Percentiles rank a stretch among this genome's conserved stretches.
phyloP scores from a whole-genome alignment of 163 green algal species.

The Chloromonas sp. region DNA sequence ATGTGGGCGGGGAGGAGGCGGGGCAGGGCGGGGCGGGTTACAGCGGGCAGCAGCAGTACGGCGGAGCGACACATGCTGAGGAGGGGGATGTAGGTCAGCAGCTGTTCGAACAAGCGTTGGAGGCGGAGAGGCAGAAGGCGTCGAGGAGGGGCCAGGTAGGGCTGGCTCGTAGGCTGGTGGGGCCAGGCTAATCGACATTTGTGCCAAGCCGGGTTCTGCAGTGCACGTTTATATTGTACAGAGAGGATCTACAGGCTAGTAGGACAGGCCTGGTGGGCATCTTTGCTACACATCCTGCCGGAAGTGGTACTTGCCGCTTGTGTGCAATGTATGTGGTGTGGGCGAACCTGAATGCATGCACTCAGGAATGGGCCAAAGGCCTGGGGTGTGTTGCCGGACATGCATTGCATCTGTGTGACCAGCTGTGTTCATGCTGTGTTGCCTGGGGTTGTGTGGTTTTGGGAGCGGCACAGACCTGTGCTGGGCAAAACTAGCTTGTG shows the following conservation, averaged over 20 bases:
- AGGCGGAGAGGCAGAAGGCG: conserved; percentile 33
- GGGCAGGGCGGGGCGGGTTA: background rate
- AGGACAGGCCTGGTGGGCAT: background rate
- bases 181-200: background rate
- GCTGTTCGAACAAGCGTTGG: conserved; percentile 35
- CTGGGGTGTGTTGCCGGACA: too few relatives aligned
- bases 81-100: conserved; percentile 6
- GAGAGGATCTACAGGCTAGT: background rate
- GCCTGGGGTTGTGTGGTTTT: too few relatives aligned
- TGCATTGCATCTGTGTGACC: too few relatives aligned
- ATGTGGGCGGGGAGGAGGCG: background rate
- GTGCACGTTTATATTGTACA: background rate
- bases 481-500: too few relatives aligned
- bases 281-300: background rate
- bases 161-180: background rate
- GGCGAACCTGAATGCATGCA: too few relatives aligned
- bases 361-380: too few relatives aligned
- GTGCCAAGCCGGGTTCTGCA: background rate
- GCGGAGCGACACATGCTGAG: background rate
- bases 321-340: too few relatives aligned
- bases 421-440: too few relatives aligned
- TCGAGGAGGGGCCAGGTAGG: conserved; percentile 19
- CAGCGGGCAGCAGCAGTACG: background rate
- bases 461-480: too few relatives aligned
- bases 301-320: background rate